Base-by-base conservation (phyloP, 441 rosid species). In the Metrosideros polymorpha region DNA sequence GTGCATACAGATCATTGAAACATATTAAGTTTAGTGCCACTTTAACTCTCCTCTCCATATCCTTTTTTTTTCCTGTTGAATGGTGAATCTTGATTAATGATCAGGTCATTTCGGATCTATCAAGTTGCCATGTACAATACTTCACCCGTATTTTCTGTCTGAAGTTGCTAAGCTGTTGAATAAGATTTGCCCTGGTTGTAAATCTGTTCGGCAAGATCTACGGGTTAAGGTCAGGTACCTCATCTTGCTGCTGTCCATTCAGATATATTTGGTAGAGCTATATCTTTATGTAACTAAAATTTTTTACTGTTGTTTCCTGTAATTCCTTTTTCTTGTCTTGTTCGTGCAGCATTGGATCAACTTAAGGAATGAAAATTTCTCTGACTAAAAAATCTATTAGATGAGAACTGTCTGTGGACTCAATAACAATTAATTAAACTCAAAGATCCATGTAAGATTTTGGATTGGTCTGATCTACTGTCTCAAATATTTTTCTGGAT, bases 161-260 rank as follows among this genome's bases (percentile, higher is more conserved):
- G 98, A 98, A 89, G 92, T 96, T 87, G 94, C 91, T 13, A 87
- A 93, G 47, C 83, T 98, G 84, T 83, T 98, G 84, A 98, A 98
- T 86, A 93, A 93, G 89, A 89, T 94, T 86, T 98, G 99, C 85
- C 99, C 99, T 13, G 95, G 94, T 56, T 98, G 99, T 92, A 96
- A 94, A 92, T 90, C 98, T 87, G 79, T 93, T 47, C 89, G 95
- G 89, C 91, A 93, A 89, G 93, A 93, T 86, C 52, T 87, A 84
- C 86, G 89, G 90, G 88, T 86, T 89, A 95, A 95, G 99, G 99
- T 95, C 90, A 89, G 93, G 89, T 89, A 87, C 86, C 91, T 85
- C 89, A 51, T 83, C 43, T 85, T 85, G 61, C 79, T 49, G 35
- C 52, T 51, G 42, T 45, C 76, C 79, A 71, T 75, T 53, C 43